Evolutionary conservation across 768 basidiomycete genomes (phyloP), one percentile per base, ranked within the genome.

Genomic region (Suillus paluster): DNA sequence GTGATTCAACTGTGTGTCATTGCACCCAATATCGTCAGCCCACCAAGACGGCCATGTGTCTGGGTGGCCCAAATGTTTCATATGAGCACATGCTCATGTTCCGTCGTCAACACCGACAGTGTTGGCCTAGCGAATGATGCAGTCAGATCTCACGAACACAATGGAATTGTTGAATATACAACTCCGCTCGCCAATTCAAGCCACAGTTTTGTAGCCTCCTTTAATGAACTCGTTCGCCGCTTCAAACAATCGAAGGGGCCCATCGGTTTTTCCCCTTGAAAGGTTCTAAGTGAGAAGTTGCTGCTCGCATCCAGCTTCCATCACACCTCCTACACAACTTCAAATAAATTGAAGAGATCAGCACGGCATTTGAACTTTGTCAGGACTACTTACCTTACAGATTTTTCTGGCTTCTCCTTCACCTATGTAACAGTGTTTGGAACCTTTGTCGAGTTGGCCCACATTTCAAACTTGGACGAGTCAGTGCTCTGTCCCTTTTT

Each of bases 111-210:
- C n/a, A n/a, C n/a, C n/a, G n/a, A n/a, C n/a, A n/a, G n/a, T n/a
- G n/a, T n/a, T n/a, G n/a, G n/a, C n/a, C n/a, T n/a, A n/a, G n/a
- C n/a, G n/a, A n/a, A n/a, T n/a, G n/a, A n/a, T n/a, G n/a, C n/a
- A n/a, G n/a, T n/a, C n/a, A n/a, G n/a, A n/a, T n/a, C n/a, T n/a
- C n/a, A 49, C 1, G 10, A 19, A 30, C 48, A 4, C 27, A 30
- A n/a, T 30, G 27, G 9, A 49, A 25, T 48, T 3, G 42, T 23
- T 25, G 25, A 1, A 17, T 42, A 17, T 17, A 49, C 48, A 50
- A 50, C 49, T 50, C 49, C 27, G 49, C 49, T 50, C 27, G 49
- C 49, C 49, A 50, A 30, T 30, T 30, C 30, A 30, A 30, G 30
- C 30, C 30, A 30, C 30, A 30, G 30, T 30, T 30, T 30, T 30